Base-by-base conservation (phyloP, 768 basidiomycete species). In the Hygrocybe coccinea region DNA sequence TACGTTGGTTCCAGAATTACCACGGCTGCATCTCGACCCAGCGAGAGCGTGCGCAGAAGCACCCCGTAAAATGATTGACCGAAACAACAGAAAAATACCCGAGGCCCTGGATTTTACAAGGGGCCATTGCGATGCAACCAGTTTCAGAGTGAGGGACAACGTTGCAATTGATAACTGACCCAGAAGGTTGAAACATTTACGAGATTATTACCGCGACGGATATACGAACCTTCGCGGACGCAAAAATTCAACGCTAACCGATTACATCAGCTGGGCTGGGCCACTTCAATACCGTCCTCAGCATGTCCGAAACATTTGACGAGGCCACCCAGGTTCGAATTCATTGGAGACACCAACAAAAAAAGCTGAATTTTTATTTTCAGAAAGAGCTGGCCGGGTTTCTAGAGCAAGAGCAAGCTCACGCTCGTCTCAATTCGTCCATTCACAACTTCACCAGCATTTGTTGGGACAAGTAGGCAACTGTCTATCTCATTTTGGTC, bases 391-490 rank as follows among this genome's bases (percentile, higher is more conserved):
- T 97, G 41, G 72, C 82, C 29, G 68, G 73, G 15, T 94, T 93
- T 73, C 71, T 95, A 56, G 89, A 91, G 64, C 81, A 81, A 56
- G 85, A 93, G 74, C 91, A 94, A 67, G 82, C 85, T 1, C 55
- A 78, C 74, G 78, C 78, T 17, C 76, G 72, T 58, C 62, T 91
- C 49, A 82, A 91, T 62, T 73, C 80, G 22, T 75, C 80, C 25
- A 84, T 94, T 41, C 91, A 92, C 59, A 81, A 76, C 49, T 79
- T 94, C 60, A 94, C 93, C 15, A 80, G 80, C 64, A 84, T 85
- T 73, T 94, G 92, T 69, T 95, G 92, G 91, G 89, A 93, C 76
- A 92, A 95, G 91, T 94, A 64, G 68, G 82, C 76, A 50, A n/a
- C 54, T 17, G 34, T 14, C n/a, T 44, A 25, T 52, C 39, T 25